phyloP scores from a whole-genome alignment of 257 asterid species.

The Ilex aquifolium region DNA sequence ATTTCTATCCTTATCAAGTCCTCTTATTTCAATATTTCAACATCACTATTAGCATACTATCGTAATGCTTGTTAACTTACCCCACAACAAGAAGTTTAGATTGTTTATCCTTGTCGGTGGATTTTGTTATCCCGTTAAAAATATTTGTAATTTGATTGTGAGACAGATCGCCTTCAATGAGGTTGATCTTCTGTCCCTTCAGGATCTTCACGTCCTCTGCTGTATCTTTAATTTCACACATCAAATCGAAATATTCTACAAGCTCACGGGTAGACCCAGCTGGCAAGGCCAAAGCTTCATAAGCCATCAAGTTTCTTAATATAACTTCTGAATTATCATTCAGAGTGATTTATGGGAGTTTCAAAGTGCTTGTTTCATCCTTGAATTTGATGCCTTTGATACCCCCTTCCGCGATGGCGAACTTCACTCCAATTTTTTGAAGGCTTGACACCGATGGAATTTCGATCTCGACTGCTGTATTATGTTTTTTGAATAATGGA shows the following conservation, averaged over 20 bases:
- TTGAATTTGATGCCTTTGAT: conserved; percentile 8
- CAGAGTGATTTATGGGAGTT: conserved; percentile 10
- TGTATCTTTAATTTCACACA: conserved; percentile 14
- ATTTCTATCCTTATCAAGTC: too few species aligned
- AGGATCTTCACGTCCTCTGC: conserved; percentile 14
- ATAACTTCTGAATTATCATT: conserved; percentile 10
- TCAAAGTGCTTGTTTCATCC: not conserved
- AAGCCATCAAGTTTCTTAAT: conserved; percentile 20
- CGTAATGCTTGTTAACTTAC: conserved; percentile 26
- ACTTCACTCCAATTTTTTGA: conserved; percentile 1
- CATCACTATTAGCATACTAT: conserved; percentile 13
- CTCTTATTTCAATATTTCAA: too few species aligned
- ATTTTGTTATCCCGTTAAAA: conserved; percentile 38
- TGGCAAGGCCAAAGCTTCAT: conserved; percentile 5
- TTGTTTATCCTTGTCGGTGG: conserved; percentile 10
- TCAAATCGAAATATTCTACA: conserved; percentile 18
- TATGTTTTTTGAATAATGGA: conserved; percentile 9
- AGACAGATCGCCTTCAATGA: conserved; percentile 11
- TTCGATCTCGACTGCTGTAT: conserved; percentile 12
- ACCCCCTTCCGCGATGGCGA: conserved; percentile 8
- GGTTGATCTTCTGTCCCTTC: not conserved
- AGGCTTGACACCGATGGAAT: conserved; percentile 23
- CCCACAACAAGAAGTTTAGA: conserved; percentile 23
- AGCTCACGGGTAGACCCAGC: conserved; percentile 6
- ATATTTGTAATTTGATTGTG: conserved; percentile 34